Evolutionary conservation across 768 basidiomycete genomes (phyloP), one percentile per base, ranked within the genome.

Genomic region (Astraeus odoratus): DNA sequence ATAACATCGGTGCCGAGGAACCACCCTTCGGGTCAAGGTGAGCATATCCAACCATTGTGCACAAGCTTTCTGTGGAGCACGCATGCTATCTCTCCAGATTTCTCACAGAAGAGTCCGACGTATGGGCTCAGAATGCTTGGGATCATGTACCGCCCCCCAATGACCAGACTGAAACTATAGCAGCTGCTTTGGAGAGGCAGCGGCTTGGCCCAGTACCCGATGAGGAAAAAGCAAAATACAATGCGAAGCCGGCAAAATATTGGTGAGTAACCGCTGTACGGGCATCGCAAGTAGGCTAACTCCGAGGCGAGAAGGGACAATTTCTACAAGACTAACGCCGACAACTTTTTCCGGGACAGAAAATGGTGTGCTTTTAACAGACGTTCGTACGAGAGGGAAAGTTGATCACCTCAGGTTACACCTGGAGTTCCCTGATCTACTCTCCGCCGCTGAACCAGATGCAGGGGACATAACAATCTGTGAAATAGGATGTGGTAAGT

Each of bases 341-440:
- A 68, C 57, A 93, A 94, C 53, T 98, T 99, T 67, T 99, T 98
- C 71, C 83, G 88, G 31, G 83, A 98, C 65, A 74, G 96, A 46
- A 88, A 91, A 70, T 99, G 96, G 86, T 80, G 57, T 5, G 42
- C 27, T 15, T n/a, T n/a, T n/a, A n/a, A n/a, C 22, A 1, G 6
- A 18, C 3, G 20, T 16, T 26, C 1, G 36, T 39, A 18, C 37
- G 39, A 34, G 22, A 10, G 5, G 62, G 44, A 42, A 6, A 29
- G 9, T 46, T 51, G 25, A 59, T 39, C 44, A 6, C 26, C 29
- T 0, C 24, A 87, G 84, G 95, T 71, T 98, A 24, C 79, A 87
- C 54, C 80, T 89, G n/a, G 96, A 99, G 63, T 98, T 98, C 56
- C 88, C 87, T 0, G 93, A 97, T 56, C 74, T 98, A 18, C 68